Evolutionary conservation across 1,284 basidiomycete genomes (phyloP).

Genomic region (Moesziomyces sp.): DNA sequence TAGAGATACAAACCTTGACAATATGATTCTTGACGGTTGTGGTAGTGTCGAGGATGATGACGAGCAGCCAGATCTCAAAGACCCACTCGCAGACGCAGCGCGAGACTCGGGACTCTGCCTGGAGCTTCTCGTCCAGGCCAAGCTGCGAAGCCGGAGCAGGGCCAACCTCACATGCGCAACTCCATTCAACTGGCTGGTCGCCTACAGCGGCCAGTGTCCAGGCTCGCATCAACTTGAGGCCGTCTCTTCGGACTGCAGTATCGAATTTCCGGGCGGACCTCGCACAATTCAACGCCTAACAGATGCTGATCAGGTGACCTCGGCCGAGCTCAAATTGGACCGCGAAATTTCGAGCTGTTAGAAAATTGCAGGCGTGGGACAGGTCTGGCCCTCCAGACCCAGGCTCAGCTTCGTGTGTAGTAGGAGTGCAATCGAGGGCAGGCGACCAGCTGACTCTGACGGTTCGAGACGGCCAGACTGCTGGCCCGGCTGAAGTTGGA

Average conservation of each 20-base stretch:
- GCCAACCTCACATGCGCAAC: neutral
- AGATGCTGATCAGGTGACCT: conserved; percentile 4
- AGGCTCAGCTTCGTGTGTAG: neutral
- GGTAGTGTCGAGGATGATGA: conserved; percentile 52
- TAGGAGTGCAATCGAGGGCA: too few species aligned
- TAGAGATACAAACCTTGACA: conserved; percentile 43
- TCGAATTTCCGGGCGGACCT: neutral
- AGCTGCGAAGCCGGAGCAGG: too few species aligned
- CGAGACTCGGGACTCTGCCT: too few species aligned
- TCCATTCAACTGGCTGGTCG: neutral
- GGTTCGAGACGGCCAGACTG: too few species aligned
- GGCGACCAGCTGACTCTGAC: too few species aligned
- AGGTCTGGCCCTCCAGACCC: neutral
- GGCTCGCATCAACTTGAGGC: neutral
- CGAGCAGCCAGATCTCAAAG: conserved; percentile 27
- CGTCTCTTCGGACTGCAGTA: neutral
- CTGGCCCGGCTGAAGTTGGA: too few species aligned
- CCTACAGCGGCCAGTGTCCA: neutral
- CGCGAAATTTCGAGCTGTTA: neutral
- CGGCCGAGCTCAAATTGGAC: conserved; percentile 4
- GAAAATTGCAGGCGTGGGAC: neutral
- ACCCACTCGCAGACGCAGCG: neutral
- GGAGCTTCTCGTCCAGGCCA: too few species aligned
- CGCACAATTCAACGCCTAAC: too few species aligned
- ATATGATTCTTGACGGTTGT: conserved; percentile 54